Conservation (phyloP, 2,329 filamentous ascomycete genomes). For the Trichoderma sp. region DNA sequence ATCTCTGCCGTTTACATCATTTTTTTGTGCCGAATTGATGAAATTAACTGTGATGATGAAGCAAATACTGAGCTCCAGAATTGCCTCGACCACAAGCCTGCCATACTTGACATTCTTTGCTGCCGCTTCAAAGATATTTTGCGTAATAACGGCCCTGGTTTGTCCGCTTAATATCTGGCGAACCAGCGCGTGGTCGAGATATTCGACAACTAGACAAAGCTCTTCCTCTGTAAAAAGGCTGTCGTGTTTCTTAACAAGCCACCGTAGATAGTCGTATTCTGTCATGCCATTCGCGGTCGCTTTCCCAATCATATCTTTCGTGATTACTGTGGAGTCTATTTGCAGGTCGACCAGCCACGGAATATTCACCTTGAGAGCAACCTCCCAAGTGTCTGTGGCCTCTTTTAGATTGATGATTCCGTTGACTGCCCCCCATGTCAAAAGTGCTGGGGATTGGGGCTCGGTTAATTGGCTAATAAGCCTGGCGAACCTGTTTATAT, state of each 20-base stretch:
- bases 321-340: not conserved
- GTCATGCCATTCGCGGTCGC: not conserved
- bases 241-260: not conserved
- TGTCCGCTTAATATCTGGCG: not conserved
- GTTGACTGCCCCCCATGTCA: not conserved
- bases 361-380: not conserved
- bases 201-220: not conserved
- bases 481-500: not conserved
- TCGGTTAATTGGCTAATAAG: not conserved
- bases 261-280: not conserved
- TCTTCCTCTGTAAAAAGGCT: not conserved
- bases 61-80: not conserved
- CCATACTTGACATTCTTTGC: not conserved
- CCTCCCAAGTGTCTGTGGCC: not conserved
- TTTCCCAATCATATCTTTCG: not conserved
- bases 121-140: not conserved
- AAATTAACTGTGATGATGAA: not conserved
- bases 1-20: not conserved
- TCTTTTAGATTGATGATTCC: not conserved
- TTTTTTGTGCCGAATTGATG: not conserved
- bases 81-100: not conserved
- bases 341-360: not conserved
- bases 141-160: not conserved
- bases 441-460: not conserved
- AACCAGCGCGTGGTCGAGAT: not conserved